Evolutionary conservation across 2,329 filamentous ascomycete genomes (phyloP), one percentile per base, ranked within the genome.

Genomic region (Grosmannia clavigera): DNA sequence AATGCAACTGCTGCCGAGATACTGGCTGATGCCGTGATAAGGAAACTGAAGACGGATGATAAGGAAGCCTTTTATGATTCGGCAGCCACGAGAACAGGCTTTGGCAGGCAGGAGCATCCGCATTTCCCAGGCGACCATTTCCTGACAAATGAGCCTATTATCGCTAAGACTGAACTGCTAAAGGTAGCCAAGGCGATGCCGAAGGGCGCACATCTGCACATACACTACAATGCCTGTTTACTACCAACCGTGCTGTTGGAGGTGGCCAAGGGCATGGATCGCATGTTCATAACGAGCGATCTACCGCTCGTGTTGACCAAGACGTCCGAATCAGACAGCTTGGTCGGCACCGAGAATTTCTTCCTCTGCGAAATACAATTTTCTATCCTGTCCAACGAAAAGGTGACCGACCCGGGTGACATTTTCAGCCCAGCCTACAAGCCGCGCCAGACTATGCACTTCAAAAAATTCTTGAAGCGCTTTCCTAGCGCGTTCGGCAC

Each of bases 221-320:
- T 90, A 29, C 87, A 91, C 70, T 90, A 88, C 75, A 91, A 90
- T 68, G 80, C 87, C n/a, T 88, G 86, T 62, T 74, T 90, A 5
- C 74, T 76, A 16, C 85, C 86, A 11, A 69, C 75, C 2, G 76
- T 83, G 5, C 74, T 90, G 25, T 74, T 90, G 14, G 71, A 74
- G 29, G 75, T 75, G 65, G 81, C 74, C 64, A 80, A 75, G 74
- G 75, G 63, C 5, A 82, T 85, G 75, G 67, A 78, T 1, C 80
- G 79, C 64, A 89, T 91, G 84, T 88, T 83, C 67, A 84, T 90
- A 65, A 82, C 80, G 61, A 88, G 84, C 71, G 79, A 78, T 43
- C 66, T 75, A 38, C 77, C 79, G 4, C 72, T 88, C 38, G 68
- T 73, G 4, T 65, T 48, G 5, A 16, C 38, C 38, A 14, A 40